These are phyloP conservation scores for Sporormia fimetaria DNA, from an alignment of 495 filamentous ascomycete species.

Conservation along the genomic window DNA sequence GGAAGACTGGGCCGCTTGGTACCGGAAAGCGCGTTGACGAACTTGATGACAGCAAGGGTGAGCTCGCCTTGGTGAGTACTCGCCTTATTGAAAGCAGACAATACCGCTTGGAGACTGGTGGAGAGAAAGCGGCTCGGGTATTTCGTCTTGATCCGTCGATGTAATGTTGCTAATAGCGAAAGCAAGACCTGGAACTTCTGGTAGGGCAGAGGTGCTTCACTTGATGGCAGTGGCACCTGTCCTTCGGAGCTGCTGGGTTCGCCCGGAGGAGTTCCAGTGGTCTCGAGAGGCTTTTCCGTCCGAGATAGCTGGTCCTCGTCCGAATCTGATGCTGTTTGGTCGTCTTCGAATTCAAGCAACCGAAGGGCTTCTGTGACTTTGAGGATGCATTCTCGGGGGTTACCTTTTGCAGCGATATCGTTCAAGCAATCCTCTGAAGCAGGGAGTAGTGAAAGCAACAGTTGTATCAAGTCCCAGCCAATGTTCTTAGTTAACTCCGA, in stretches of 20 bases:
- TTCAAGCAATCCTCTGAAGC: constrained; percentile 64
- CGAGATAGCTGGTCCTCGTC: constrained; percentile 40
- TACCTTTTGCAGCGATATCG: constrained; percentile 68
- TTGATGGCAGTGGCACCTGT: constrained; percentile 24
- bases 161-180: constrained; percentile 72
- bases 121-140: constrained; percentile 86
- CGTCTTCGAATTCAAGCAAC: constrained; percentile 37
- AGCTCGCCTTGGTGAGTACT: constrained; percentile 45
- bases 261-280: too few species aligned
- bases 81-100: constrained; percentile 49
- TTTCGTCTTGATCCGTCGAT: constrained; percentile 78
- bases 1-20: constrained; percentile 64
- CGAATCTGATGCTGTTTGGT: constrained; percentile 39
- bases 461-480: constrained; percentile 88
- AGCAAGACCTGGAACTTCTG: constrained; percentile 64
- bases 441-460: constrained; percentile 66
- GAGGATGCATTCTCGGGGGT: constrained; percentile 86
- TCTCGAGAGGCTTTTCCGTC: too few species aligned
- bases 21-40: constrained; percentile 63
- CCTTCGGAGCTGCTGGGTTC: constrained; percentile 18
- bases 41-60: constrained; percentile 61
- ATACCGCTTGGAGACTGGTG: constrained; percentile 69
- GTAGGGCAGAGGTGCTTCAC: constrained; percentile 24
- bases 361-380: constrained; percentile 69
- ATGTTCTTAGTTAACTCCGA: constrained; percentile 75